phyloP scores from a whole-genome alignment of 106 monocot genomes.

The Phalaenopsis aphrodite region DNA sequence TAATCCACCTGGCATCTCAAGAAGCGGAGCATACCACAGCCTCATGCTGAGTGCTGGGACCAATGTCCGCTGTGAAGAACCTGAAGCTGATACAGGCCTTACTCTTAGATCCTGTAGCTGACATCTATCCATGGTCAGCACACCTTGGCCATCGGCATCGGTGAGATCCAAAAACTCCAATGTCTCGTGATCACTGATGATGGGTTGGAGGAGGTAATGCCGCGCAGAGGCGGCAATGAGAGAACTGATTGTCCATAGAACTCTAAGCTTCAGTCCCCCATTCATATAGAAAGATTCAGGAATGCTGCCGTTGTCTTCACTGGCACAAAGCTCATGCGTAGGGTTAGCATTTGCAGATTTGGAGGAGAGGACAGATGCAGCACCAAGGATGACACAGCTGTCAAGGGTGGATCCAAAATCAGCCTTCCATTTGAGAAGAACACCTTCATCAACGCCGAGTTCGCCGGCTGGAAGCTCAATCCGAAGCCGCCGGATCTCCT shows the following conservation, averaged over 20 bases:
- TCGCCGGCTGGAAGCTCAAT: slow-evolving; percentile 74
- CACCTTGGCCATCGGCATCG: slow-evolving; percentile 84
- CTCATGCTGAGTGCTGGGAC: slow-evolving; percentile 86
- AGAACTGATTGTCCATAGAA: slow-evolving; percentile 86
- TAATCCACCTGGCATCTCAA: slow-evolving; percentile 63
- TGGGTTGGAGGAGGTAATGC: slow-evolving; percentile 62
- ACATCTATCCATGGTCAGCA: slow-evolving; percentile 50
- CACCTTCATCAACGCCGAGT: slow-evolving; percentile 50
- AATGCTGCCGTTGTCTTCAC: slow-evolving; percentile 30
- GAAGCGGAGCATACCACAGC: slow-evolving; percentile 56
- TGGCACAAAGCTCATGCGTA: not conserved
- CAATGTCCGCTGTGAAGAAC: slow-evolving; percentile 65
- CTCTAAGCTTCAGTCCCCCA: slow-evolving; percentile 64
- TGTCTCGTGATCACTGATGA: slow-evolving; percentile 78
- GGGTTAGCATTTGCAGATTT: slow-evolving; percentile 1
- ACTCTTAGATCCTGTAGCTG: slow-evolving; percentile 66
- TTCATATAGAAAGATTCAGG: slow-evolving; percentile 67
- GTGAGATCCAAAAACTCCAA: slow-evolving; percentile 57
- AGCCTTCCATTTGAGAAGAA: slow-evolving; percentile 78
- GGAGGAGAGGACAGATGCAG: slow-evolving; percentile 34
- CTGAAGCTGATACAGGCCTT: slow-evolving; percentile 58
- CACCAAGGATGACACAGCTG: slow-evolving; percentile 69
- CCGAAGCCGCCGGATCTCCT: slow-evolving; percentile 42
- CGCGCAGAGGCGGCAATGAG: slow-evolving; percentile 85
- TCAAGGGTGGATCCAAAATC: slow-evolving; percentile 64